Conservation (phyloP, 805 yeast species). For the Hermanozyma aechmeae region DNA sequence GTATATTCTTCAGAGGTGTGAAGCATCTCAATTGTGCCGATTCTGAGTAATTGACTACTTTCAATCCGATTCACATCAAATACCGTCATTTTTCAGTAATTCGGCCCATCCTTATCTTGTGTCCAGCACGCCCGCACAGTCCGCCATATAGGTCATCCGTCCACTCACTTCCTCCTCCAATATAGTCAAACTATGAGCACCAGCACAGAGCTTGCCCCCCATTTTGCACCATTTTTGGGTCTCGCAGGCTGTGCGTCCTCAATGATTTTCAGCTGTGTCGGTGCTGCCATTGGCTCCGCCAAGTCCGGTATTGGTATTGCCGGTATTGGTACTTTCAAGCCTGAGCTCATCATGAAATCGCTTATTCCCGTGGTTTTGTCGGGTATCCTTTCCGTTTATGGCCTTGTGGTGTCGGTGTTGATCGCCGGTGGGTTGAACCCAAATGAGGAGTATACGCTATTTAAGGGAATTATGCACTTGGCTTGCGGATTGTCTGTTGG, state of each 20-base stretch:
- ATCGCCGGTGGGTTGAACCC: conserved; percentile 90
- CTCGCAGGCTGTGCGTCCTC: conserved; percentile 96
- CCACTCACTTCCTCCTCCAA: too few relatives aligned
- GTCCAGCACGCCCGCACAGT: too few relatives aligned
- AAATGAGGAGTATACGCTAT: conserved; percentile 67
- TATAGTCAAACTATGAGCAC: conserved; percentile 15
- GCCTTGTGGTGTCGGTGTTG: conserved; percentile 90
- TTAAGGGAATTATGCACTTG: conserved; percentile 96
- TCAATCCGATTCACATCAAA: too few relatives aligned
- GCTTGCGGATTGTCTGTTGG: conserved; percentile 96
- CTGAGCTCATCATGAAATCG: conserved; percentile 92
- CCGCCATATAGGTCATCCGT: too few relatives aligned
- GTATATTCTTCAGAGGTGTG: too few relatives aligned
- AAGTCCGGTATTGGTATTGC: conserved; percentile 97
- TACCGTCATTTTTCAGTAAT: too few relatives aligned
- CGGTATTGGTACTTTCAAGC: conserved; percentile 96
- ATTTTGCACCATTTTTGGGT: conserved; percentile 94
- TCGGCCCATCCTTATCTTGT: too few relatives aligned
- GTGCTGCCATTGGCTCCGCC: conserved; percentile 98
- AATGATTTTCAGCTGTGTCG: conserved; percentile 86
- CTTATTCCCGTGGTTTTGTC: conserved; percentile 97
- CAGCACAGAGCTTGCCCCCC: conserved; percentile 66
- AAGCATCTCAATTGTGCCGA: too few relatives aligned
- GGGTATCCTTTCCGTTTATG: conserved; percentile 95
- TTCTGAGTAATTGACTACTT: too few relatives aligned